Evolutionary conservation across 768 basidiomycete genomes (phyloP), one percentile per base, ranked within the genome.

Genomic region (Russula vinacea): DNA sequence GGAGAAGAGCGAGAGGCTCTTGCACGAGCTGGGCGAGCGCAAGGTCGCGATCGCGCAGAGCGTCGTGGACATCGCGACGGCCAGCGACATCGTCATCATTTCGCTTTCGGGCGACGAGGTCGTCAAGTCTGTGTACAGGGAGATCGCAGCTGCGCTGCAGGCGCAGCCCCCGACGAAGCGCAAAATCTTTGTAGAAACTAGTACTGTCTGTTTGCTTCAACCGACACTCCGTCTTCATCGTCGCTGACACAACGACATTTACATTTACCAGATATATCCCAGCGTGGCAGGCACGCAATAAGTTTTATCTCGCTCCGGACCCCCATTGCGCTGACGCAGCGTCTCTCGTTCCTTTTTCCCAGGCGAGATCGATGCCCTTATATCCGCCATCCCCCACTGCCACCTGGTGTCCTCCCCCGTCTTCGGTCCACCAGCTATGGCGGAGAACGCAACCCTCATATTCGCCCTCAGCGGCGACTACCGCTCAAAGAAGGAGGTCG

Each of bases 131-230:
- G 77, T 89, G 5, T 94, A 89, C 70, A 74, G 78, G 45, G 74
- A 83, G 61, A 83, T 94, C 56, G 80, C 81, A 9, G 76, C 80
- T 44, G 81, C 82, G 5, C 78, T 92, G 9, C 78, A 79, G 74
- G 68, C 67, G 13, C 49, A 65, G 17, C 78, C 80, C 35, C 78
- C 81, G 1, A 71, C 78, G 8, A 79, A 76, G 71, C 74, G 78
- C 68, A 93, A 87, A 73, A 88, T 92, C 52, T 92, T 94, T 67
- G 87, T 93, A 37, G 92, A 95, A 69, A 92, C 88, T 14, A 86
- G 86, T 75, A 95, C 92, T 3, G 90, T 91, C n/a, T n/a, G n/a
- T n/a, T n/a, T n/a, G n/a, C n/a, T n/a, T n/a, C n/a, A n/a, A n/a
- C n/a, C n/a, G n/a, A n/a, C n/a, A n/a, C n/a, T n/a, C n/a, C n/a